These are phyloP conservation scores for Sarcodon sp. DNA, from an alignment of 768 basidiomycete species.

Conservation along the genomic window DNA sequence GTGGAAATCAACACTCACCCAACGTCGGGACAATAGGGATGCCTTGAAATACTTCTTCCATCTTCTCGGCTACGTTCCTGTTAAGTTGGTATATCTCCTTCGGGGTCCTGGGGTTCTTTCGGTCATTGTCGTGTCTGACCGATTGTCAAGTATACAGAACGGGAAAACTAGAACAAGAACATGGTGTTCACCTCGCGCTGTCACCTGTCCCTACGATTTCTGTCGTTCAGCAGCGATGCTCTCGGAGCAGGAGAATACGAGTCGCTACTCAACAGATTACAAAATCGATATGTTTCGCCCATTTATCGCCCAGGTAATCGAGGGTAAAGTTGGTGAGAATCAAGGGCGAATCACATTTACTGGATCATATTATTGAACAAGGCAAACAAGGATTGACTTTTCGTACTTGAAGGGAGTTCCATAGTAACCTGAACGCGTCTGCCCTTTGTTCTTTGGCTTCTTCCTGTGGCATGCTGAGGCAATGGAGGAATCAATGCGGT, in stretches of 20 bases:
- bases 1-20: conserved; percentile 26
- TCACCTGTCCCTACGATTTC: conserved; percentile 58
- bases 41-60: conserved; percentile 66
- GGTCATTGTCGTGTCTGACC: conserved; percentile 74
- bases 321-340: conserved; percentile 72
- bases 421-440: conserved; percentile 38
- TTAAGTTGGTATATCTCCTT: conserved; percentile 74
- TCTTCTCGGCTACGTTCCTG: conserved; percentile 46
- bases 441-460: conserved; percentile 40
- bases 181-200: conserved; percentile 39
- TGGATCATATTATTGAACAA: conserved; percentile 12
- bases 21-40: conserved; percentile 77
- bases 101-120: conserved; percentile 64
- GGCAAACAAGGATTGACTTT: background rate
- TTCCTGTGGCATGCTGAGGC: conserved; percentile 56
- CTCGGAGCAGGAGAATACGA: background rate
- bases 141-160: background rate
- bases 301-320: conserved; percentile 65
- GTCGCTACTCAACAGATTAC: conserved; percentile 48
- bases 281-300: conserved; percentile 81
- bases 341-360: conserved; percentile 75
- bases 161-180: background rate
- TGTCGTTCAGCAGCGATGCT: background rate
- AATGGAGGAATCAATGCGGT: conserved; percentile 34
- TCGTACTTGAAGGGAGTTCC: conserved; percentile 60